These are phyloP conservation scores for Astrothelium macrocarpum DNA, from an alignment of 495 filamentous ascomycete species.

Conservation along the genomic window DNA sequence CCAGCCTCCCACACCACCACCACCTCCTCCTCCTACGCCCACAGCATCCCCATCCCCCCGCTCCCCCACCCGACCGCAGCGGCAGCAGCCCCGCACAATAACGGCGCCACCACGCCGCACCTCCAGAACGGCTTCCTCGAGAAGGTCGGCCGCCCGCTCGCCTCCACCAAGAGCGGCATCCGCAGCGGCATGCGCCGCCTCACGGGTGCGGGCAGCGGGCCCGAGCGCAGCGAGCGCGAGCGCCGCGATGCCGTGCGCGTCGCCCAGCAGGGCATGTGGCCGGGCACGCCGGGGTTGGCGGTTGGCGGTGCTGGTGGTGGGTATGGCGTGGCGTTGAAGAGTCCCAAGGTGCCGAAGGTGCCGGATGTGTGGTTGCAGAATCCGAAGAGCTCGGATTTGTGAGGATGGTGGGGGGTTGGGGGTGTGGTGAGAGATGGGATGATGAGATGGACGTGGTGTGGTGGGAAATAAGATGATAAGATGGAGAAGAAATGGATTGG, in stretches of 20 bases:
- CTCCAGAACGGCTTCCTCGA: constrained; percentile 13
- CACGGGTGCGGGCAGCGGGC: constrained; percentile 25
- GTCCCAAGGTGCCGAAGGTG: constrained; percentile 34
- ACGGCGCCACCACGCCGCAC: neutral
- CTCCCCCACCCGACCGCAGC: too few relatives aligned
- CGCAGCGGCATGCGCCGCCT: constrained; percentile 25
- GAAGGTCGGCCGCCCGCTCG: constrained; percentile 20
- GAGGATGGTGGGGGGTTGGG: constrained; percentile 9
- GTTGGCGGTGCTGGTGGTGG: constrained; percentile 11
- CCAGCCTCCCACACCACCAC: neutral
- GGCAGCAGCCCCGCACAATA: too few relatives aligned
- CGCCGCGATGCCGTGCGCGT: constrained; percentile 22
- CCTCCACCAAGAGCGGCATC: constrained; percentile 13
- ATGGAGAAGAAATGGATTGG: neutral
- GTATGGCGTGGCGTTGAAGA: constrained; percentile 20
- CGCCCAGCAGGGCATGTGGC: neutral
- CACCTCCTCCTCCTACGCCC: neutral
- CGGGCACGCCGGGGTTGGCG: constrained; percentile 11
- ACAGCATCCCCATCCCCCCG: neutral
- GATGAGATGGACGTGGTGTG: neutral
- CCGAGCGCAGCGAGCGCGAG: constrained; percentile 23
- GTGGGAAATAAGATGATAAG: neutral
- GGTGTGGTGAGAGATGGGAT: neutral
- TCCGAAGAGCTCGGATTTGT: constrained; percentile 23
- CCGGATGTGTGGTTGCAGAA: constrained; percentile 29